Evolutionary conservation across 2,329 filamentous ascomycete genomes (phyloP).

Genomic region (Paracamarosporium sp.): DNA sequence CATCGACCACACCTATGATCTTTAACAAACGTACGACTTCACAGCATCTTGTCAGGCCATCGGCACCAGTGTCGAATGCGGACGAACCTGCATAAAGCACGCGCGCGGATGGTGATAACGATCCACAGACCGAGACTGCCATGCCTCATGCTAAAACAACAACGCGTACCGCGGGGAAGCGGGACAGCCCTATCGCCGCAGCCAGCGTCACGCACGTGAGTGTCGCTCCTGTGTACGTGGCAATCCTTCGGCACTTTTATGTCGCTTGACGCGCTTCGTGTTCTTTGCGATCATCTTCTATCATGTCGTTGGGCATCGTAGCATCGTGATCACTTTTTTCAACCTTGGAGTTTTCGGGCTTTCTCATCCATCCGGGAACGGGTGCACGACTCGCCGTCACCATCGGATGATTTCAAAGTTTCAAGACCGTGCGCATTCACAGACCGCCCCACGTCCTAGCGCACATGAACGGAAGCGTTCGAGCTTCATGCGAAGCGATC

Average conservation of each 20-base stretch:
- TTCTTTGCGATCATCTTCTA: neutral
- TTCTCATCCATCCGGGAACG: too few species aligned
- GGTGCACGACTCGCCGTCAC: neutral
- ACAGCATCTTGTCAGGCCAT: neutral
- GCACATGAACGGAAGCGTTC: too few species aligned
- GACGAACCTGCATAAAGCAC: constrained; percentile 25
- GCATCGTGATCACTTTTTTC: neutral
- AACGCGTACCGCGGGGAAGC: constrained; percentile 38
- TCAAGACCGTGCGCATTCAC: neutral
- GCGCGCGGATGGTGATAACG: constrained; percentile 18
- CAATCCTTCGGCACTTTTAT: neutral
- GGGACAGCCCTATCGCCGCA: constrained; percentile 26
- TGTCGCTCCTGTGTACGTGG: neutral
- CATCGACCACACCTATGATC: neutral
- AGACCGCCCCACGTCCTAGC: neutral
- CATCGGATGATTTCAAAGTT: neutral
- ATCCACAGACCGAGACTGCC: constrained; percentile 23
- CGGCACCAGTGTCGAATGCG: constrained; percentile 22
- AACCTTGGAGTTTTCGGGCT: too few species aligned
- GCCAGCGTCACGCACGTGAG: constrained; percentile 24
- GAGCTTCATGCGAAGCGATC: too few species aligned
- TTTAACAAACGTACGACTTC: neutral
- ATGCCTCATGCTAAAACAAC: constrained; percentile 12
- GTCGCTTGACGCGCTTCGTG: neutral
- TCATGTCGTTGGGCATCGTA: neutral